phyloP scores from a whole-genome alignment of 352 stramenopile genomes.

The Phytophthora fragariaefolia region DNA sequence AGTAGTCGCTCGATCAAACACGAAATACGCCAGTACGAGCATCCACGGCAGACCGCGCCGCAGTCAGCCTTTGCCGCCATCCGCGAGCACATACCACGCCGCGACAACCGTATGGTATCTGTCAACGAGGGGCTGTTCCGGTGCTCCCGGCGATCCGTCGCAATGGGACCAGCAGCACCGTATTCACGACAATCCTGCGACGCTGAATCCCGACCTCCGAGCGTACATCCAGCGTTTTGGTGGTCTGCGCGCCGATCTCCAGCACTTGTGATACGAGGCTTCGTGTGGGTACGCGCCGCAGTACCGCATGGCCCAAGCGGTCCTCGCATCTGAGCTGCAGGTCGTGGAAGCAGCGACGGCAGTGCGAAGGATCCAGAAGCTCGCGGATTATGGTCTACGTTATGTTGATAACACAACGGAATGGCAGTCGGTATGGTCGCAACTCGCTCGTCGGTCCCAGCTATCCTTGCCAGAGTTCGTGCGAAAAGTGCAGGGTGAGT shows the following conservation, averaged over 20 bases:
- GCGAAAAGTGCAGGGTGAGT: background rate
- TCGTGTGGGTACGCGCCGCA: no score
- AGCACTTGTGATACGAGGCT: background rate
- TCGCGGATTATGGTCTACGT: background rate
- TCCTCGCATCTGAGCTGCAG: background rate
- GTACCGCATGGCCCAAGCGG: background rate
- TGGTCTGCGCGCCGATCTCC: background rate
- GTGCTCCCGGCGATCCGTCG: background rate
- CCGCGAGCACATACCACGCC: background rate
- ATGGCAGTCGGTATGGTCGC: background rate
- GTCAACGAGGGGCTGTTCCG: background rate
- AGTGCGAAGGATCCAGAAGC: no score
- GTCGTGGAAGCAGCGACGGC: background rate
- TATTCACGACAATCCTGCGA: background rate
- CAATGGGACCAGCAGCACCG: background rate
- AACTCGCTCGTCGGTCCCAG: background rate
- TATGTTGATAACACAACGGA: background rate
- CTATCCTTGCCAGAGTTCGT: background rate
- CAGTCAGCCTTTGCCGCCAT: no score
- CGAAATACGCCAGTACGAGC: no score
- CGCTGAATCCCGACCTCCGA: background rate
- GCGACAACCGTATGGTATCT: background rate
- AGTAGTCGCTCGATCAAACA: no score
- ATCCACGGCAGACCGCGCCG: no score
- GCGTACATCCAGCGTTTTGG: background rate